Evolutionary conservation across 1,139 yeast species (phyloP), one percentile per base, ranked within the genome.

Genomic region (Tardiomyces digboiensis): DNA sequence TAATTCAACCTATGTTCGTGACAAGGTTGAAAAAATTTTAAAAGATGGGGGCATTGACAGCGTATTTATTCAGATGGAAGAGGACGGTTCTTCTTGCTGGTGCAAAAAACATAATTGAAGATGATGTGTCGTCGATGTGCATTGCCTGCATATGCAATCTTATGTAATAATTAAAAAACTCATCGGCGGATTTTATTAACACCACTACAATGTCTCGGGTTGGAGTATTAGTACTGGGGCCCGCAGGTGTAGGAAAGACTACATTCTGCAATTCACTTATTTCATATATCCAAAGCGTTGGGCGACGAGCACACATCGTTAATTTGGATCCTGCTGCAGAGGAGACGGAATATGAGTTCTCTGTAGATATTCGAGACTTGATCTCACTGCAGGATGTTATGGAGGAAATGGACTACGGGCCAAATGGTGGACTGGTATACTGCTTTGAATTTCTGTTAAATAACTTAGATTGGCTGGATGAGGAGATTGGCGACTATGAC

Each of bases 141-240:
- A 10, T 33, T 43, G 20, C 19, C 33, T 18, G 29, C 29, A 19
- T 44, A 44, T 19, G 19, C 12, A n/a, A 8, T 26, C 19, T 36
- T 38, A 21, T 19, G 29, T n/a, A 23, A 14, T 19, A 14, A 21
- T 19, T 19, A 38, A 14, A 36, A 14, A 20, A 21, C 18, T 19
- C n/a, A 29, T 38, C 29, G 44, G 19, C 26, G 8, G 12, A 3
- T 29, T 29, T 20, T 47, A n/a, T 12, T n/a, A n/a, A n/a, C n/a
- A n/a, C n/a, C n/a, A n/a, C n/a, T n/a, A n/a, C n/a, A n/a, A 91
- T 91, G 98, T 87, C 97, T 2, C 72, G 96, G 66, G 95, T 88
- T 1, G 98, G 97, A 46, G 93, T 88, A n/a, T 68, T 91, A 52
- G 95, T 91, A 2, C 66, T 91, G 52, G 98, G 98, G 1, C 98